Evolutionary conservation across 2,329 filamentous ascomycete genomes (phyloP).

Genomic region (Talaromyces pinophilus): DNA sequence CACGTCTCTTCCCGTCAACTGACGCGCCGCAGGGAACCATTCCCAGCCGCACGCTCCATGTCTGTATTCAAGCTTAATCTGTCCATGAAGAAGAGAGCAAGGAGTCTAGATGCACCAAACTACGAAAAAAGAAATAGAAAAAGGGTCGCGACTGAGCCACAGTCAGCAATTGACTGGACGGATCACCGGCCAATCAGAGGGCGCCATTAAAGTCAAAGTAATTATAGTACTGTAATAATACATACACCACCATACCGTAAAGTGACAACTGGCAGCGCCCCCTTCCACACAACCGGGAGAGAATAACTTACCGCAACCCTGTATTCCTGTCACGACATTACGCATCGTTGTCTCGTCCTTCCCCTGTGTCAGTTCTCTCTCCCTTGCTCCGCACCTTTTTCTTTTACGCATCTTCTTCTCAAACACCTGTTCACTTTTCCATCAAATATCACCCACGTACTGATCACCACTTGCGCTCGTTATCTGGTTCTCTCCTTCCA

Average conservation of each 20-base stretch:
- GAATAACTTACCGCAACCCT: conserved; percentile 1
- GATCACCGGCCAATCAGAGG: background rate
- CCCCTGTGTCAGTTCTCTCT: conserved; percentile 19
- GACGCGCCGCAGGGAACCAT: background rate
- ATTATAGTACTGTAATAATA: conserved; percentile 5
- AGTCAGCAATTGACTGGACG: conserved; percentile 10
- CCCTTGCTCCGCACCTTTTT: conserved; percentile 12
- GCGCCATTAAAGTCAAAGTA: conserved; percentile 3
- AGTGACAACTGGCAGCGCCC: background rate
- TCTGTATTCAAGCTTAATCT: background rate
- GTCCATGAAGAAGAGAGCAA: background rate
- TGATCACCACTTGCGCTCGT: conserved; percentile 1
- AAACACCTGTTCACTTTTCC: background rate
- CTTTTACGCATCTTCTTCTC: background rate
- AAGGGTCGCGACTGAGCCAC: conserved; percentile 13
- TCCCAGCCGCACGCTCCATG: background rate
- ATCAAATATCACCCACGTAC: conserved; percentile 10
- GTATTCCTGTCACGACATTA: conserved; percentile 7
- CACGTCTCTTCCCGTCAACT: conserved; percentile 7
- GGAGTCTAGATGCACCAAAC: background rate
- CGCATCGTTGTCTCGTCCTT: conserved; percentile 13
- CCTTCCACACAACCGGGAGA: background rate
- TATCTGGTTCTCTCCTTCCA: conserved; percentile 13
- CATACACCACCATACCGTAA: background rate
- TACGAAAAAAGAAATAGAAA: background rate